Evolutionary conservation across 163 green algal species (phyloP), one percentile per base, ranked within the genome.

Genomic region (Scenedesmus sp.): DNA sequence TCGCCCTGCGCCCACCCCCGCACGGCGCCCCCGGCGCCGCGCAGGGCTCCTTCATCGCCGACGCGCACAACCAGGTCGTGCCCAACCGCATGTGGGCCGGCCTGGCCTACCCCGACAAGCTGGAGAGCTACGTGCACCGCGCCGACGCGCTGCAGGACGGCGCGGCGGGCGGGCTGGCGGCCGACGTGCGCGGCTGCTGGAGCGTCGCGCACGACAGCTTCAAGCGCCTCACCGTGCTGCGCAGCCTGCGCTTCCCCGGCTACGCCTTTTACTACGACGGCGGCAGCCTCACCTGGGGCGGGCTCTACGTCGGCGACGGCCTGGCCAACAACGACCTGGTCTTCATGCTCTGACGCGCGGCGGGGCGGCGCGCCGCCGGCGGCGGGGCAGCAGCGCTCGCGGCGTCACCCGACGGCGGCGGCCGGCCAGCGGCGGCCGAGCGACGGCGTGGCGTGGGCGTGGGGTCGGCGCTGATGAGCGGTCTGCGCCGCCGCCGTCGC

Each of bases 241-340:
- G 75, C n/a, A 91, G 77, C 45, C 62, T 94, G 33, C 69, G 93
- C 33, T 96, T 71, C 70, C 87, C 89, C 13, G 91, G 91, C 20
- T 94, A 94, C 84, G 82, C 78, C 44, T 94, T 94, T 81, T 96
- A 90, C 83, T 94, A 94, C 80, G 75, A 82, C 54, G 73, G 56
- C 18, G 64, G 77, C 33, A 85, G 85, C 33, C 60, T 82, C 18
- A 89, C 87, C 20, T 94, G 88, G 89, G 91, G 90, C 3, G 69
- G 64, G 3, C 65, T 93, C 65, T 96, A 96, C 73, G 48, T 88
- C 2, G 91, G 91, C 2, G 83, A 91, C 64, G 91, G 91, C 20
- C 45, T 86, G 56, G 87, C 86, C 69, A 96, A 96, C 79, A 88
- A 89, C 60, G 90, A 96, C 80, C 84, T 96, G 33, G 87, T 93